These are phyloP conservation scores for Botryotinia convoluta DNA, from an alignment of 2,329 filamentous ascomycete genomes.

Conservation along the genomic window DNA sequence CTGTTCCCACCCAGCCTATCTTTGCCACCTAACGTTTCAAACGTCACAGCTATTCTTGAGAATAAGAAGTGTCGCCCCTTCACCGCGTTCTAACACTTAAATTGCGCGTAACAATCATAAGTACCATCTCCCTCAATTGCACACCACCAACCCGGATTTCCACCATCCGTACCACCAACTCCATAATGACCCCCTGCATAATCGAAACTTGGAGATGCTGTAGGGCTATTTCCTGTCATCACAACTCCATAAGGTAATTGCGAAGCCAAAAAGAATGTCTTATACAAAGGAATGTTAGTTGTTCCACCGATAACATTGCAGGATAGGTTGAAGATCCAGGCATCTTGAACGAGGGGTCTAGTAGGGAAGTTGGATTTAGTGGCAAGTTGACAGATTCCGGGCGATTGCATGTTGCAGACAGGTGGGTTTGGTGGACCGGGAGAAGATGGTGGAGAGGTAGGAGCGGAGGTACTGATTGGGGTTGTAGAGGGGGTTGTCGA, in stretches of 20 bases:
- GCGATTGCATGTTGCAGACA: constrained; percentile 2
- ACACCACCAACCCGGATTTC: constrained; percentile 21
- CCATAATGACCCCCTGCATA: constrained; percentile 19
- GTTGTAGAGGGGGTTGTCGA: neutral
- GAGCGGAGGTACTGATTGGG: neutral
- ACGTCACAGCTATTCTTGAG: neutral
- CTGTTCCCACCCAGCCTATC: neutral
- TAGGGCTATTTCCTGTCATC: constrained; percentile 12
- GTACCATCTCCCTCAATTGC: constrained; percentile 15
- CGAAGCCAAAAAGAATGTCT: constrained; percentile 8
- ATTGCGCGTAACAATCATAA: constrained; percentile 14
- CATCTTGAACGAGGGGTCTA: constrained; percentile 11
- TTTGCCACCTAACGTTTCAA: neutral
- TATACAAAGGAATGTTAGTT: constrained; percentile 10
- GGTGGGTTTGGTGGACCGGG: constrained; percentile 16
- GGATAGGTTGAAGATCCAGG: constrained; percentile 16
- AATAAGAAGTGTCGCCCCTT: neutral
- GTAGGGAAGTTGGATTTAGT: constrained; percentile 1
- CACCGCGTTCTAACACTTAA: constrained; percentile 13
- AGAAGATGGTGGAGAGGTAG: neutral
- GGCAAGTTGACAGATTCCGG: constrained; percentile 17
- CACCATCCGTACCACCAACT: constrained; percentile 18
- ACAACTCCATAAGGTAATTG: constrained; percentile 17
- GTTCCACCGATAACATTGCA: constrained; percentile 20
- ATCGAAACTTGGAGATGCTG: constrained; percentile 16